These are phyloP conservation scores for Yarrowia yakushimensis DNA, from an alignment of 805 yeast species.

Conservation along the genomic window DNA sequence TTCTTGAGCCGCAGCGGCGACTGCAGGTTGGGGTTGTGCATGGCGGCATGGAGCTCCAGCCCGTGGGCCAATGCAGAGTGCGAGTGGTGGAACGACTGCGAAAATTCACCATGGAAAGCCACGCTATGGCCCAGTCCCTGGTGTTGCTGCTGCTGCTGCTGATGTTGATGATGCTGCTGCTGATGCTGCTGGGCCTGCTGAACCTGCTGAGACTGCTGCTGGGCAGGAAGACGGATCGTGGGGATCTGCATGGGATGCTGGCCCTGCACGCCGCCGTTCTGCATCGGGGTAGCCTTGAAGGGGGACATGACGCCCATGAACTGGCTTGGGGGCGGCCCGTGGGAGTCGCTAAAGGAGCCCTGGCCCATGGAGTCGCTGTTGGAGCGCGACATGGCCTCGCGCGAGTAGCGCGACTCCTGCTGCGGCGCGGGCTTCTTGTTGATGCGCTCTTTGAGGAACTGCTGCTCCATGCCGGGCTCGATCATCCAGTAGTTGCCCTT, in stretches of 20 bases:
- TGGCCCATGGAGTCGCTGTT: not conserved
- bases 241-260: conserved; percentile 8
- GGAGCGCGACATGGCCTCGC: not conserved
- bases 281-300: not conserved
- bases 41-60: not conserved
- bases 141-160: not conserved
- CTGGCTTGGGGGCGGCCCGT: conserved; percentile 15
- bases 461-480: conserved; percentile 74
- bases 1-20: conserved; percentile 17
- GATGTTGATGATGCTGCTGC: not conserved
- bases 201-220: not conserved
- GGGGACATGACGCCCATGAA: conserved; percentile 24
- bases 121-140: not conserved
- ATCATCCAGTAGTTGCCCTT: conserved; percentile 91
- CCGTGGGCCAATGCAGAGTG: conserved; percentile 15
- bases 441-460: conserved; percentile 51
- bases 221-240: not conserved
- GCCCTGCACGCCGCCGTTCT: not conserved
- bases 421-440: conserved; percentile 8
- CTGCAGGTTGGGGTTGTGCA: conserved; percentile 18
- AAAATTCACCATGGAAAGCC: not conserved
- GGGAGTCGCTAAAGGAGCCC: not conserved
- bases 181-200: not conserved
- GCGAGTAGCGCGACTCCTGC: conserved; percentile 15
- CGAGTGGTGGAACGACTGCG: conserved; percentile 1